These are phyloP conservation scores for Phoenix dactylifera DNA, from an alignment of 176 grass and related monocot species.

Conservation along the genomic window DNA sequence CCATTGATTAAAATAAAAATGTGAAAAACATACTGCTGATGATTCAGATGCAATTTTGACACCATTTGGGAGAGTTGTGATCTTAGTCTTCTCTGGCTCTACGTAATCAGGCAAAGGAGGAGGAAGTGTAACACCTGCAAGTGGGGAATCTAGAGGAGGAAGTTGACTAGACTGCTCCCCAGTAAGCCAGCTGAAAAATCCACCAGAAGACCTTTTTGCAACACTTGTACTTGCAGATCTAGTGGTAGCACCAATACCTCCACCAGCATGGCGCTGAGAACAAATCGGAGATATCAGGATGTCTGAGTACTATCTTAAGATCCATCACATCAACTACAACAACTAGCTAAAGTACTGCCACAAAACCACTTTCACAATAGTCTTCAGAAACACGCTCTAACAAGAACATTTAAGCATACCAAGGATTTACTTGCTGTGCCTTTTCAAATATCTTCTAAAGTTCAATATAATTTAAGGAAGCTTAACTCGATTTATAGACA, in stretches of 20 bases:
- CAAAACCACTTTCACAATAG: background rate
- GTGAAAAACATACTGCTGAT: slow-evolving; percentile 29
- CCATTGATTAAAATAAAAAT: background rate
- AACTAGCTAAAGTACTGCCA: background rate
- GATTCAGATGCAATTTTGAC: slow-evolving; percentile 57
- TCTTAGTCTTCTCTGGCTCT: slow-evolving; percentile 44
- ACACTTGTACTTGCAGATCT: slow-evolving; percentile 61
- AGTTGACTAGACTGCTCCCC: slow-evolving; percentile 39
- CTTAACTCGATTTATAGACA: too few species aligned
- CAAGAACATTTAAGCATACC: too few species aligned
- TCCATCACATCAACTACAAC: background rate
- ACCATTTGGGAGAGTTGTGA: slow-evolving; percentile 72
- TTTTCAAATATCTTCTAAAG: too few species aligned
- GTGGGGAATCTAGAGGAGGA: slow-evolving; percentile 40
- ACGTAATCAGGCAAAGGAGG: slow-evolving; percentile 49
- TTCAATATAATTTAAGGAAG: too few species aligned
- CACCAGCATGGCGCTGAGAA: background rate
- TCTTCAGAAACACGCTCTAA: too few species aligned
- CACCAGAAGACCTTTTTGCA: slow-evolving; percentile 40
- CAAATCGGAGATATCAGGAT: background rate
- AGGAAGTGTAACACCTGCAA: slow-evolving; percentile 33
- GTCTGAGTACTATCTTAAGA: background rate
- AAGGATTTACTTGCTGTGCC: too few species aligned
- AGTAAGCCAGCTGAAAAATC: slow-evolving; percentile 50
- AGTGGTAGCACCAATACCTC: slow-evolving; percentile 19